These are phyloP conservation scores for Miscanthus lutarioriparius DNA, from an alignment of 176 grass and related monocot genomes.

Conservation along the genomic window DNA sequence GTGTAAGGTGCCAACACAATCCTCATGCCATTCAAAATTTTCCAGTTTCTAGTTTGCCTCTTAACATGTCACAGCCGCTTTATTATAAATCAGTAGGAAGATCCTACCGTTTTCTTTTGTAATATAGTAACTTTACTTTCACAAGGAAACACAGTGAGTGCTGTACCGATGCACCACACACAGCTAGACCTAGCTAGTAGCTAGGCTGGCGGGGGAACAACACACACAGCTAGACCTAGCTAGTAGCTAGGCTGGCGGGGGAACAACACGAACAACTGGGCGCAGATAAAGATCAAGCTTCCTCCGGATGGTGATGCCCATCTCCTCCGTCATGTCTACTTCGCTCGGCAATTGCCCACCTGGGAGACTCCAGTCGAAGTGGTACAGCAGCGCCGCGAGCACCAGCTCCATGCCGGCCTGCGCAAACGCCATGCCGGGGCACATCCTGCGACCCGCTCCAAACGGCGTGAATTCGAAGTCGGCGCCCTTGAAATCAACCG, in stretches of 20 bases:
- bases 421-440: constrained; percentile 1
- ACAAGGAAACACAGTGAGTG: no score
- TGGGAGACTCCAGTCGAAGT: constrained; percentile 30
- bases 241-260: no score
- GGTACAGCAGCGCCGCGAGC: neutral
- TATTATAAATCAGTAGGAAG: no score
- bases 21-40: no score
- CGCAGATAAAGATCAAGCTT: neutral
- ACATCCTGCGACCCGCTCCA: constrained; percentile 13
- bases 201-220: neutral
- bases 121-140: no score
- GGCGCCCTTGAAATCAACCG: neutral
- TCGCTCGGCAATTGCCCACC: neutral
- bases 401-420: constrained; percentile 3
- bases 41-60: no score
- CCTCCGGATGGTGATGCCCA: neutral
- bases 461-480: constrained; percentile 32
- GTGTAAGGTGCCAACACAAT: no score
- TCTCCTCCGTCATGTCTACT: constrained; percentile 9
- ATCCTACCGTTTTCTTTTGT: no score
- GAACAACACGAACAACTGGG: neutral
- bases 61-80: no score
- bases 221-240: no score
- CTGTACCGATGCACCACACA: no score
- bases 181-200: no score